phyloP scores from a whole-genome alignment of 495 filamentous ascomycete genomes.

The Daldinia childiae region DNA sequence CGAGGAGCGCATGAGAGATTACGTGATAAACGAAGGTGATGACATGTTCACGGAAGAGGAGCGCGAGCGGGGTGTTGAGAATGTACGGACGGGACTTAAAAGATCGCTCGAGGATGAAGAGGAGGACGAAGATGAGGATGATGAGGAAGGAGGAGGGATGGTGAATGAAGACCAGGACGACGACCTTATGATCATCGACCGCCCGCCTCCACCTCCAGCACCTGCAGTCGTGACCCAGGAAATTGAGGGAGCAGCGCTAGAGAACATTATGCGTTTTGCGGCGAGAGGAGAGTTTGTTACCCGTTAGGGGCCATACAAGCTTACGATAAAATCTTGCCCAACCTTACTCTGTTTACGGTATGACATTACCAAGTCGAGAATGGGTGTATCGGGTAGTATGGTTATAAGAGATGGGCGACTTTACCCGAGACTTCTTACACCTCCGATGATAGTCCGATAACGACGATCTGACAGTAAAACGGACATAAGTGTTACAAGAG shows the following conservation, averaged over 20 bases:
- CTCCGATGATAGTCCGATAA: not conserved
- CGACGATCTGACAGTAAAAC: not conserved
- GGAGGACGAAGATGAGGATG: slow-evolving; percentile 67
- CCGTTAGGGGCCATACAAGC: slow-evolving; percentile 1
- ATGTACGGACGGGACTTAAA: slow-evolving; percentile 74
- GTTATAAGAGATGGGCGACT: not conserved
- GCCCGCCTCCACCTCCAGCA: slow-evolving; percentile 53
- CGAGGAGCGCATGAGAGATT: slow-evolving; percentile 48
- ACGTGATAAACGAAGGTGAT: slow-evolving; percentile 59
- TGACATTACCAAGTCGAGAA: slow-evolving; percentile 1
- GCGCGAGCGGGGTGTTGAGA: slow-evolving; percentile 69
- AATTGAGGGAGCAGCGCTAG: slow-evolving; percentile 48
- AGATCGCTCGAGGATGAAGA: slow-evolving; percentile 66
- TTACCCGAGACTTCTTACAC: not conserved
- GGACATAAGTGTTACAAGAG: not conserved
- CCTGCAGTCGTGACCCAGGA: slow-evolving; percentile 44
- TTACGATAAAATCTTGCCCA: not conserved
- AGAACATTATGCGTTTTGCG: slow-evolving; percentile 66
- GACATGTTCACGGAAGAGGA: slow-evolving; percentile 74
- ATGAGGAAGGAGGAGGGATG: slow-evolving; percentile 55
- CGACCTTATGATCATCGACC: slow-evolving; percentile 51
- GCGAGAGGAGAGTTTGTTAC: slow-evolving; percentile 55
- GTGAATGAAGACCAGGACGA: slow-evolving; percentile 38
- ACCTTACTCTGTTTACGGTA: not conserved
- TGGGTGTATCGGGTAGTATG: not conserved